Evolutionary conservation across 192 early-diverging fungal genomes (phyloP).

Genomic region (Coemansia umbellata): DNA sequence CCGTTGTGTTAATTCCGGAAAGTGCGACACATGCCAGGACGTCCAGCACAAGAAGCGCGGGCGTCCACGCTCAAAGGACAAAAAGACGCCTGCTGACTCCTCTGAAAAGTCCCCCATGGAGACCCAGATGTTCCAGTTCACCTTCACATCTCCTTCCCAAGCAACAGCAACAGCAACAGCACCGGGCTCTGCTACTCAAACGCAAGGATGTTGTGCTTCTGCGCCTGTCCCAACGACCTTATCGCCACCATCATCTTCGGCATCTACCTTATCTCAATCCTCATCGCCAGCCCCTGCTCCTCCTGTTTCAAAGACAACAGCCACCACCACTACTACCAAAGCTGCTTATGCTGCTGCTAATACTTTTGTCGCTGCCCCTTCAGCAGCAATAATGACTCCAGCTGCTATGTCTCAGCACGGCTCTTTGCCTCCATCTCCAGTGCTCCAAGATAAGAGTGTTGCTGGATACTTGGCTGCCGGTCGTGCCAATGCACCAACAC

Average conservation of each 20-base stretch:
- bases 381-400: neutral
- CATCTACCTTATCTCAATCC: constrained; percentile 2
- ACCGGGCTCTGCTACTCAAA: neutral
- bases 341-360: neutral
- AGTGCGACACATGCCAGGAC: constrained; percentile 78
- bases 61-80: constrained; percentile 71
- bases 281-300: constrained; percentile 3
- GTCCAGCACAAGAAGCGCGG: constrained; percentile 87
- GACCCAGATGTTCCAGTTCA: constrained; percentile 50
- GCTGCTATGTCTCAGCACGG: neutral
- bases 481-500: constrained; percentile 1
- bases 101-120: constrained; percentile 27
- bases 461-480: neutral
- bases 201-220: neutral
- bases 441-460: neutral
- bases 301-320: neutral
- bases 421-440: constrained; percentile 3
- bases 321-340: neutral
- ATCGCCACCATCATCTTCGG: neutral
- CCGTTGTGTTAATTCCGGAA: constrained; percentile 68
- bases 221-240: neutral
- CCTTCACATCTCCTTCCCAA: constrained; percentile 15
- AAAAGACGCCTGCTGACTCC: constrained; percentile 16
- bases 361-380: neutral
- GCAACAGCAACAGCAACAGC: constrained; percentile 1